Evolutionary conservation across 441 rosid species (phyloP).

Genomic region (Syzygium malaccense): DNA sequence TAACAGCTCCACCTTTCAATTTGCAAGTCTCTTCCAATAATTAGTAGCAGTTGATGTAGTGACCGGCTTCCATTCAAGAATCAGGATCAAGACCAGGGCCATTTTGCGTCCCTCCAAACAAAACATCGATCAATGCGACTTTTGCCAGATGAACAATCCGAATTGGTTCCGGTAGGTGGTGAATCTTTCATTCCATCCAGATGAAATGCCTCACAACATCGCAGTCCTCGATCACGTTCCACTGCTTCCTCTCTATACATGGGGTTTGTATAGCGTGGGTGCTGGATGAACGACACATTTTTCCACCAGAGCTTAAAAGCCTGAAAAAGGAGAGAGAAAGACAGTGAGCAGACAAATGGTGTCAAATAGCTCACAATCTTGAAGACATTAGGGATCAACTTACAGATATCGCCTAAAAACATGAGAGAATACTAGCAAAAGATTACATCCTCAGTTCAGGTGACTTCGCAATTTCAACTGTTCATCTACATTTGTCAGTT

Average conservation of each 20-base stretch:
- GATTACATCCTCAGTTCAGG: neutral
- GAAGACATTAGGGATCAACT: neutral
- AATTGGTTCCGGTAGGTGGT: conserved; percentile 6
- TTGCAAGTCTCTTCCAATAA: neutral
- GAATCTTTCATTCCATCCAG: conserved; percentile 1
- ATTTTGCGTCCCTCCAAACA: conserved; percentile 82
- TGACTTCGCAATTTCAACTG: neutral
- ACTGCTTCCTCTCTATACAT: conserved; percentile 52
- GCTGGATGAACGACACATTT: conserved; percentile 63
- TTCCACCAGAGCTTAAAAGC: conserved; percentile 93
- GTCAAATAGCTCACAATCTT: neutral
- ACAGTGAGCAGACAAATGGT: neutral
- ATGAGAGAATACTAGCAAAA: neutral
- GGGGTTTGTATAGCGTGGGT: conserved; percentile 62
- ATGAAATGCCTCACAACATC: conserved; percentile 24
- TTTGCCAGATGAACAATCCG: conserved; percentile 1
- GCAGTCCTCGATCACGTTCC: conserved; percentile 43
- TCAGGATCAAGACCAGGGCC: conserved; percentile 75
- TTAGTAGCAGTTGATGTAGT: neutral
- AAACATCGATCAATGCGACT: conserved; percentile 29
- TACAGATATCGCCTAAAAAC: neutral
- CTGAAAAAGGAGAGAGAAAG: conserved; percentile 19
- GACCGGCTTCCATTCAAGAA: neutral
- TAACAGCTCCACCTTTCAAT: neutral
- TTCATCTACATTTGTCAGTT: neutral